Conservation (phyloP, 257 asterid species). For the Capsicum rhomboideum region DNA sequence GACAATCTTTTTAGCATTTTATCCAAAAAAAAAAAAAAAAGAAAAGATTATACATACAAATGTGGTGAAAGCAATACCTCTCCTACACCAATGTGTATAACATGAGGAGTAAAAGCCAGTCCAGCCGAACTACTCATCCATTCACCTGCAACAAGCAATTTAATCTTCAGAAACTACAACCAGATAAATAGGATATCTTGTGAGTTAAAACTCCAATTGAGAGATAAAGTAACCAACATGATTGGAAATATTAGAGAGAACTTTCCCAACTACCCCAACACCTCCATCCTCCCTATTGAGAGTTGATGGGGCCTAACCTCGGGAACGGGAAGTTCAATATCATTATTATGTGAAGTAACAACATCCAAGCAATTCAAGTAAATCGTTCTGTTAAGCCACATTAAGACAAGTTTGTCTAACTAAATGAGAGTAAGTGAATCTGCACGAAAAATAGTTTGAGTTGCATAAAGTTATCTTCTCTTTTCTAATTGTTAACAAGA, state of each 20-base stretch:
- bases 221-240: neutral
- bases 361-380: neutral
- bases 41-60: neutral
- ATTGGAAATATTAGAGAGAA: neutral
- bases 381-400: neutral
- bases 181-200: neutral
- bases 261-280: neutral
- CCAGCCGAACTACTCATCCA: slow-evolving; percentile 48
- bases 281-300: neutral
- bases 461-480: neutral
- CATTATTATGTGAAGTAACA: too few relatives aligned
- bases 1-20: neutral
- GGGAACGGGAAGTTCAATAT: neutral
- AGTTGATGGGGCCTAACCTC: neutral
- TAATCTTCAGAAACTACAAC: neutral
- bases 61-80: slow-evolving; percentile 15
- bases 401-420: neutral
- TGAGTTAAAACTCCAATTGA: neutral
- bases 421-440: neutral
- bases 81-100: slow-evolving; percentile 26
- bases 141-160: slow-evolving; percentile 25
- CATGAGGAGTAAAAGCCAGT: slow-evolving; percentile 37
- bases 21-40: neutral
- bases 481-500: neutral
- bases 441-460: neutral